Base-by-base conservation (phyloP, 345 rosid genomes). In the Atalantia buxifolia region DNA sequence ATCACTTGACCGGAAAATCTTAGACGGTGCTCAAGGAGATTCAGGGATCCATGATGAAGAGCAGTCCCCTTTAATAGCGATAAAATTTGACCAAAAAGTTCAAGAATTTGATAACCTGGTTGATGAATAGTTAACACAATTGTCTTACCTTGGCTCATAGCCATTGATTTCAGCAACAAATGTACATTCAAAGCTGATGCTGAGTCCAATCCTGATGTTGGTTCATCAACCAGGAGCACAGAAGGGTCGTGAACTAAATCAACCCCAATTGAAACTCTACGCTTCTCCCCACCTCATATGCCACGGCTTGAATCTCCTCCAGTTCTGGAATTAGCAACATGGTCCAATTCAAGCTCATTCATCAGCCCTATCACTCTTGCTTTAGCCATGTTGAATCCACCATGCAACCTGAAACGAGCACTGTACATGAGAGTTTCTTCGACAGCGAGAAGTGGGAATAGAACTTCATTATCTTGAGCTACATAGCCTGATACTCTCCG, bases 271-370 rank as follows among this genome's bases (percentile, higher is more conserved):
- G 83, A 84, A 40, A 81, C 84, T 66, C 84, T 66, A 28, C 82
- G 76, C 66, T 66, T 78, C 72, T 84, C 86, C 7, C 86, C 86
- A 38, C 83, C 86, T 6, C 83, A 83, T 70, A 83, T 75, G 30
- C 79, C 77, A 6, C 77, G 61, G 55, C 48, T 66, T 57, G 79
- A 77, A 66, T 78, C 72, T 19, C 75, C 78, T 5, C 80, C 86
- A 38, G 75, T 75, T 62, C 82, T 75, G 25, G 31, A 69, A 36
- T 78, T 55, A 67, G 82, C 84, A 60, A 78, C 86, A 48, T 75
- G 78, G 66, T 78, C 78, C 6, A 84, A 60, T 59, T 79, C 86
- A 22, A 78, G 84, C 62, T 84, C 69, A 68, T 66, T 27, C 72
- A 78, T 27, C 10, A 84, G 69, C 42, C 27, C 79, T 27, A 33